Base-by-base conservation (phyloP, 345 rosid species). In the Trapa incisa region DNA sequence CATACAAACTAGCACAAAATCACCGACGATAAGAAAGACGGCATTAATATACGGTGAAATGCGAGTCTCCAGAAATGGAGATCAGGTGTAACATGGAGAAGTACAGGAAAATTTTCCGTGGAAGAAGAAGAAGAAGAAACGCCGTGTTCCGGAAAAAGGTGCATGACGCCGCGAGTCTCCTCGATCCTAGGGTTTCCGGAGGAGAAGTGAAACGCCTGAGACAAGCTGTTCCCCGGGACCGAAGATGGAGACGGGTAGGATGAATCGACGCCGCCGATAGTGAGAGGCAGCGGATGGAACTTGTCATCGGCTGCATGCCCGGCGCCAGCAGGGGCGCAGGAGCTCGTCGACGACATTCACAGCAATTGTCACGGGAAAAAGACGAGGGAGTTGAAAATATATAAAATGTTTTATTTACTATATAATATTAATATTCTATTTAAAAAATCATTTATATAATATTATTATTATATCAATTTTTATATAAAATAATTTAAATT, bases 151-250 rank as follows among this genome's bases (percentile, higher is more conserved):
- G 86, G 68, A 80, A 87, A 86, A 43, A 94, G 91, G 69, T 86
- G 97, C 91, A 91, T 91, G 54, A 94, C 85, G 72, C 99, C 99
- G 50, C 92, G 88, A 17, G 96, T 91, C 80, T 91, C 95, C 63
- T 89, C 99, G 70, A 91, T 91, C 75, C 96, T 86, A 75, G 97
- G 97, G 87, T 94, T 94, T 73, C 99, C 96, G 6, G 97, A 94
- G 17, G 97, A 91, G 82, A 94, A 94, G 71, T 77, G 82, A 68
- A 77, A 79, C n/a, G 89, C 79, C 74, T 87, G 82, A 64, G 84
- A 77, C 74, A 71, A 38, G 29, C 70, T 58, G 63, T 68, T 52
- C 36, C 65, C 61, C 53, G 75, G 37, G 41, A 53, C 14, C 33
- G 48, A 47, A 60, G 69, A 68, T 54, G 71, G 63, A 22, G 75